Base-by-base conservation (phyloP, 78 protist genomes). In the Polysphondylium violaceum region DNA sequence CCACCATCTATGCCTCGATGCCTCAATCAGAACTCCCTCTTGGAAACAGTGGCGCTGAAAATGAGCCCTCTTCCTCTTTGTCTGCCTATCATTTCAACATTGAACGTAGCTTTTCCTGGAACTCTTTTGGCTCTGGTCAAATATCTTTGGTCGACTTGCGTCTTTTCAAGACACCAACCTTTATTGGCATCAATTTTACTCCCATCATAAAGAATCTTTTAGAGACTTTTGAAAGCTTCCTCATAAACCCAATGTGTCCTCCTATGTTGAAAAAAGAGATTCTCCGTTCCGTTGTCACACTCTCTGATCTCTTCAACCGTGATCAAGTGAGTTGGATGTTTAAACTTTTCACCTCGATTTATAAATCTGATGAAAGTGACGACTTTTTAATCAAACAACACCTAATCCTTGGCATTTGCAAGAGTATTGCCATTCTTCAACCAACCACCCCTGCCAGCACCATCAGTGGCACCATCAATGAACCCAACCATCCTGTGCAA, bases 231-330 rank as follows among this genome's bases (percentile, higher is more conserved):
- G 91, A 83, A 69, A 16, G 71, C 0, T 83, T 83, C 47, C 27
- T 83, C 11, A 38, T 58, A 6, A 83, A 65, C n/a, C n/a, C 78
- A 56, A 83, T 83, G 91, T 83, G 91, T 58, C 91, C 91, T 58
- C 91, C 91, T 27, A 11, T 69, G 38, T 6, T 83, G 41, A 67
- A 74, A 33, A 83, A 65, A 58, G 91, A 83, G 6, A 83, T 83
- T 6, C 64, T 83, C 27, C 17, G 38, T 3, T 56, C 91, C 0
- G 25, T 44, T 14, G 56, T 83, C 7, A 35, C 44, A 0, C 21
- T 83, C 19, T 83, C 91, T 16, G 91, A 83, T 83, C 50, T 83
- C 14, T 83, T 83, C 56, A 83, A 83, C 44, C 55, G 79, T 29
- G 91, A 83, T 9, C 91, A 83, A 59, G 36, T 59, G 0, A 4